Evolutionary conservation across 2,329 filamentous ascomycete genomes (phyloP), one percentile per base, ranked within the genome.

Genomic region (Penicillium freii): DNA sequence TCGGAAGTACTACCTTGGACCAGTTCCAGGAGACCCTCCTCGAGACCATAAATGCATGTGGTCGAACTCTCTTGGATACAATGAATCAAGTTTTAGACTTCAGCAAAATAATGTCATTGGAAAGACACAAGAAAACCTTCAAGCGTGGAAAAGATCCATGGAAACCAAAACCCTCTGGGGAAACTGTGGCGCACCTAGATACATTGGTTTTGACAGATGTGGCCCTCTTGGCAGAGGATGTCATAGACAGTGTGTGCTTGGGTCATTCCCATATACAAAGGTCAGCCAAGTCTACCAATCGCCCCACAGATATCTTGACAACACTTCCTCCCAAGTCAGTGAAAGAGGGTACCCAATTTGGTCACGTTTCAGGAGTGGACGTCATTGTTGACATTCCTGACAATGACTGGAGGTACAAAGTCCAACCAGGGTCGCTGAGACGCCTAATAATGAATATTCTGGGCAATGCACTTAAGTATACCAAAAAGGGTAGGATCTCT

Each of bases 21-120:
- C 63, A 70, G 2, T 74, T 75, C 50, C 70, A 80, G 52, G 65
- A 67, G 52, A 74, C 67, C 17, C 68, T 80, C 5, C 71, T 78
- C 1, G 75, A 75, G 5, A 80, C 78, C 29, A 71, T 82, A 9
- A 77, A 80, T n/a, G 75, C 74, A 4, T 82, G 80, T 50, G 79
- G 79, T 0, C 69, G 75, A n/a, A 82, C 80, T 6, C 68, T 82
- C 3, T 67, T 82, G 19, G 80, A 80, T 45, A 80, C 80, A 1
- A 66, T 73, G 55, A 70, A 73, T 39, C 70, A 72, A 55, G 54
- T 67, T 54, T 66, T 72, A 17, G 69, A 71, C 46, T 72, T 69
- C 43, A 67, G 67, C 34, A 71, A 72, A 50, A 69, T 72, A 33
- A 69, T 69, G 54, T 62, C 59, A 13, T 44, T 67, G 25, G 42